phyloP scores from a whole-genome alignment of 495 filamentous ascomycete species.

The Penicillium manginii region DNA sequence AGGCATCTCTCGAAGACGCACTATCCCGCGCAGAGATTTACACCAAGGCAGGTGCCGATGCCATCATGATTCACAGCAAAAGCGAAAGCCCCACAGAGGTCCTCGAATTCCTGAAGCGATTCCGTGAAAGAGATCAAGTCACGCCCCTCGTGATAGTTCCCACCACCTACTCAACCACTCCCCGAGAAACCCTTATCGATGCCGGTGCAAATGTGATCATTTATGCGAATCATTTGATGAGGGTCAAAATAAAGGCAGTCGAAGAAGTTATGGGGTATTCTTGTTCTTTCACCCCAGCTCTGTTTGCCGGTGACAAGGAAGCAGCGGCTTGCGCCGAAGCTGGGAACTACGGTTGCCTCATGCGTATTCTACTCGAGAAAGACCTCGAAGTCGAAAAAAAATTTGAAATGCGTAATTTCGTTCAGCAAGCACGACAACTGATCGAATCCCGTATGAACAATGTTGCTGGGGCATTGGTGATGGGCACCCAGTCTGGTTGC shows the following conservation, averaged over 20 bases:
- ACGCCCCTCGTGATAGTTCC: conserved; percentile 11
- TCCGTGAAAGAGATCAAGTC: background rate
- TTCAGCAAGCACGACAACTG: background rate
- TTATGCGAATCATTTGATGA: conserved; percentile 15
- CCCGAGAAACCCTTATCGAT: conserved; percentile 6
- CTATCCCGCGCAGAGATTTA: conserved; percentile 7
- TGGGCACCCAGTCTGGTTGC: conserved; percentile 5
- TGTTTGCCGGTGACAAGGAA: conserved; percentile 1
- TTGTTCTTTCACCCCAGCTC: background rate
- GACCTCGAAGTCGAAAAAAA: background rate
- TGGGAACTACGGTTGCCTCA: conserved; percentile 9
- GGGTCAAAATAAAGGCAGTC: conserved; percentile 4
- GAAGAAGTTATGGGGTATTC: background rate
- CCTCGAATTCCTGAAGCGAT: background rate
- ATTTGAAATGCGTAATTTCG: background rate
- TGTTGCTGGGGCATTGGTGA: too few species aligned
- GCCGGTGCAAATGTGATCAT: conserved; percentile 12
- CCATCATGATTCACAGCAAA: conserved; percentile 16
- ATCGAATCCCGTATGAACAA: too few species aligned
- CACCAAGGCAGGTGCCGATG: conserved; percentile 4
- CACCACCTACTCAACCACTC: conserved; percentile 6
- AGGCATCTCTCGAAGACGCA: conserved; percentile 7
- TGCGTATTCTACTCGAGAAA: background rate
- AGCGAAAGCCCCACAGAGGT: background rate
- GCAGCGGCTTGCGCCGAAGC: conserved; percentile 9